These are phyloP conservation scores for Magnusiomyces tetraspermus DNA, from an alignment of 1,139 yeast species.

Conservation along the genomic window DNA sequence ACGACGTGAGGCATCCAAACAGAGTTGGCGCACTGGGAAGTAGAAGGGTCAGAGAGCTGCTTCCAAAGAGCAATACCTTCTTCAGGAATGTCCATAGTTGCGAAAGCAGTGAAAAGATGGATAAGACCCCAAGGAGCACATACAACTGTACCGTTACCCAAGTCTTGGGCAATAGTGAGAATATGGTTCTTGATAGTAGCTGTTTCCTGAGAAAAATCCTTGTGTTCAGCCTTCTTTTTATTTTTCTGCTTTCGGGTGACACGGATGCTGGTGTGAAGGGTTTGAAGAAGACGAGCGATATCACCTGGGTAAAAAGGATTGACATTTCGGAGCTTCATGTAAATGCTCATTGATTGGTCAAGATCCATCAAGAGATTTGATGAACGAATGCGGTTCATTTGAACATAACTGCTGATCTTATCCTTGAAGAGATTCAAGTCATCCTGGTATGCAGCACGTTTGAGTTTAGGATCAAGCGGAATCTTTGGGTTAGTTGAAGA, in stretches of 20 bases:
- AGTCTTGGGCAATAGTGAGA: constrained; percentile 37
- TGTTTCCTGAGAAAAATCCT: constrained; percentile 12
- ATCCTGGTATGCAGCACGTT: constrained; percentile 8
- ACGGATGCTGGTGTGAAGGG: constrained; percentile 20
- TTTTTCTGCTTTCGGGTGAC: constrained; percentile 12
- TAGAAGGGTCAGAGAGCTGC: constrained; percentile 13
- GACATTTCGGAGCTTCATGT: constrained; percentile 19
- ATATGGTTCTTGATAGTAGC: constrained; percentile 13
- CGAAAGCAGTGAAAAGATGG: constrained; percentile 49
- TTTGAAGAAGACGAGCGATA: constrained; percentile 23
- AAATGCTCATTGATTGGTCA: constrained; percentile 23
- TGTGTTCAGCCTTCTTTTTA: constrained; percentile 14
- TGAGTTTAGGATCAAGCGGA: constrained; percentile 4
- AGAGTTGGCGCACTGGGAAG: constrained; percentile 9
- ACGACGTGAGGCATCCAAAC: constrained; percentile 47
- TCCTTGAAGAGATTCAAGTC: constrained; percentile 10
- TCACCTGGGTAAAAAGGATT: constrained; percentile 20
- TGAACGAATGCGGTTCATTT: constrained; percentile 9
- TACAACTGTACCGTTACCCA: constrained; percentile 36
- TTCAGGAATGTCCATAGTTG: constrained; percentile 42
- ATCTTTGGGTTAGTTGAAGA: background rate
- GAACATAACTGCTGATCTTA: constrained; percentile 12
- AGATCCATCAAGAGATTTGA: constrained; percentile 18
- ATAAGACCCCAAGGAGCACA: constrained; percentile 47
- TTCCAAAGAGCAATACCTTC: constrained; percentile 48